These are phyloP conservation scores for Zoysia matrella DNA, from an alignment of 202 grass and related monocot species.

Conservation along the genomic window DNA sequence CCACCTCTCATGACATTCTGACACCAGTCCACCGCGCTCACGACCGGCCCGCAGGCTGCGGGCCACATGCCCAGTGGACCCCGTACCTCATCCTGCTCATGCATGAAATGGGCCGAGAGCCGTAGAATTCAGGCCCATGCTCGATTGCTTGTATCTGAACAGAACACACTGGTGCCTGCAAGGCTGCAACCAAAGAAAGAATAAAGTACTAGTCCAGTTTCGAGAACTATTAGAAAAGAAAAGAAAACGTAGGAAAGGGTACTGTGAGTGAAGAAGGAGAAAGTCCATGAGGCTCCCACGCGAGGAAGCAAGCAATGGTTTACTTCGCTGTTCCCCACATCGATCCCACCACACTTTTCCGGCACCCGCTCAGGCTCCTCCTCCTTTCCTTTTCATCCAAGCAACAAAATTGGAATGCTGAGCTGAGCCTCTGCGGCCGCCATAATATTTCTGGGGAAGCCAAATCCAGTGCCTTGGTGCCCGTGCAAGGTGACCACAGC, in stretches of 20 bases:
- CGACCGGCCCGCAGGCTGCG: neutral
- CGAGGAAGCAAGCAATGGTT: slow-evolving; percentile 31
- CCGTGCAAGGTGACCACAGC: slow-evolving; percentile 12
- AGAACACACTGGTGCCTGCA: too few species aligned
- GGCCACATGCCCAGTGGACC: slow-evolving; percentile 35
- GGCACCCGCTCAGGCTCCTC: slow-evolving; percentile 40
- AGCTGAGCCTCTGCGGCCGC: slow-evolving; percentile 22
- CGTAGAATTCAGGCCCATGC: slow-evolving; percentile 42
- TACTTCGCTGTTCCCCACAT: slow-evolving; percentile 20
- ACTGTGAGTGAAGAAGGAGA: too few species aligned
- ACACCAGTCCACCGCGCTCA: neutral
- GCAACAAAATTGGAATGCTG: slow-evolving; percentile 53
- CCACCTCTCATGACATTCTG: slow-evolving; percentile 24
- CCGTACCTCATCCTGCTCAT: neutral
- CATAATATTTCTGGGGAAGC: slow-evolving; percentile 6
- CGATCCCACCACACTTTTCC: neutral
- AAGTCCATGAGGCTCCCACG: slow-evolving; percentile 33
- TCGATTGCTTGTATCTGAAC: too few species aligned
- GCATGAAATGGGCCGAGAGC: slow-evolving; percentile 34
- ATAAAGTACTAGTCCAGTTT: too few species aligned
- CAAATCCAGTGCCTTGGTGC: slow-evolving; percentile 31
- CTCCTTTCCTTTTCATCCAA: slow-evolving; percentile 68
- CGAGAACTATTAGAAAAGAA: too few species aligned
- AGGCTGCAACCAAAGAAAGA: too few species aligned
- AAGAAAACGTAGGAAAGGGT: too few species aligned